Base-by-base conservation (phyloP, 768 basidiomycete genomes). In the Kwoniella mangroviensis region DNA sequence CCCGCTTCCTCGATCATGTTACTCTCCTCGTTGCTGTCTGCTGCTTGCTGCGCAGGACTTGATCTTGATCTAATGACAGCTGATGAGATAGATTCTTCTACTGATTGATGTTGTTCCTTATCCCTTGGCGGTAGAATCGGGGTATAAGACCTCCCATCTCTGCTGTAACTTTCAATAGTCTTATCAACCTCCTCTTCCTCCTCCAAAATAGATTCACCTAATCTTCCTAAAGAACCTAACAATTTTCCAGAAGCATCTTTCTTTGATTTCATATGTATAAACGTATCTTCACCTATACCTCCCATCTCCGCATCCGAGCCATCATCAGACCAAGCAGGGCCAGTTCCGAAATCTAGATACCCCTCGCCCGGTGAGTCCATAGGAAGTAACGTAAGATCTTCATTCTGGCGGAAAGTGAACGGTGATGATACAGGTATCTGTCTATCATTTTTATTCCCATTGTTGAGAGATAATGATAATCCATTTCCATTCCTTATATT, bases 321-420 rank as follows among this genome's bases (percentile, higher is more conserved):
- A 43, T 67, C 69, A 22, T 70, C 69, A 6, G 69, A 70, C 69
- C 69, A 70, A 13, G 63, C 69, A 34, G 54, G 5, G 51, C 59
- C 52, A 4, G 40, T 40, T 1, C 34, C 12, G 15, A 49, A 21
- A 51, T 62, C 15, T n/a, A 22, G 51, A 28, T 41, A 12, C n/a
- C 10, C 60, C 21, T 42, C 41, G 19, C 6, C 17, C 6, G 34
- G 24, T 42, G 28, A 11, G 0, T 7, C 28, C n/a, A 63, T 40
- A 5, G 59, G 52, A 3, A 68, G 26, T 5, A 68, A 40, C 12
- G 67, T 68, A 22, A 55, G 21, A 56, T 68, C 60, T 13, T 69
- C 67, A 10, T 63, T 22, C 34, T 34, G 19, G 2, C n/a, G 34
- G 28, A 68, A 45, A 22, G n/a, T 40, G 43, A 68, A 61, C 0